Conservation (phyloP, 1,139 yeast species). For the Nadsonia commutata region DNA sequence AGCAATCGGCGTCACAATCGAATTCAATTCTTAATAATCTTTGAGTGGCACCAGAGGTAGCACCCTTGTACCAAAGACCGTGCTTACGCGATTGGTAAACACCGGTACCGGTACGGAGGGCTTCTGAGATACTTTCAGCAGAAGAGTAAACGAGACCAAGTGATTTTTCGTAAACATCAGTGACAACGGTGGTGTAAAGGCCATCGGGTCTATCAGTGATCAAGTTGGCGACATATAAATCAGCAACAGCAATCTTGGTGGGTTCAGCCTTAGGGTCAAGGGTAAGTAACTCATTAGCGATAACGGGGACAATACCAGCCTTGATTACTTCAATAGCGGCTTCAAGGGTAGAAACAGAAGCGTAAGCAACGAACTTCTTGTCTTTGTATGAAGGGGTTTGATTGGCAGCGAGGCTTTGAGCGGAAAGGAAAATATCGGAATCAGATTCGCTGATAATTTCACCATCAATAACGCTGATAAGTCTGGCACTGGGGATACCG, state of each 20-base stretch:
- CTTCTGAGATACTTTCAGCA: constrained; percentile 61
- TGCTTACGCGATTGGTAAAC: constrained; percentile 87
- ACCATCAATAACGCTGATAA: constrained; percentile 28
- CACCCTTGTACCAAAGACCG: constrained; percentile 92
- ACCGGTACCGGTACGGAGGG: constrained; percentile 70
- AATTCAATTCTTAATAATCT: constrained; percentile 44
- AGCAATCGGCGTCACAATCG: constrained; percentile 89
- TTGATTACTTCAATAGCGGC: constrained; percentile 15
- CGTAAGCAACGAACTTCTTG: neutral
- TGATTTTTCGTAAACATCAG: constrained; percentile 49
- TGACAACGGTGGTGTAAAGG: constrained; percentile 70
- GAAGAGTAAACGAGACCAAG: constrained; percentile 91
- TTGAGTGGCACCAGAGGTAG: constrained; percentile 91
- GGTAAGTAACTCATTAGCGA: constrained; percentile 31
- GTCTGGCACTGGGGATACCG: constrained; percentile 48
- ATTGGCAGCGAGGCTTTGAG: neutral
- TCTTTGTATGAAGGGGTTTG: constrained; percentile 1
- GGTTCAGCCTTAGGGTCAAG: constrained; percentile 21
- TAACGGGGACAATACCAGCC: constrained; percentile 31
- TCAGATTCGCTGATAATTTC: constrained; percentile 1
- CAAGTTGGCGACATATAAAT: constrained; percentile 40
- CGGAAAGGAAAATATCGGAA: neutral
- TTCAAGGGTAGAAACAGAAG: constrained; percentile 7
- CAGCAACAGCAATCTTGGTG: constrained; percentile 25
- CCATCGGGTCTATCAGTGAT: constrained; percentile 80